A percentile compares a stretch with the other conserved stretches of the same genome.
These are phyloP conservation scores for Aspergillus oerlinghausenensis DNA, from an alignment of 2,329 filamentous ascomycete species.

Conservation along the genomic window DNA sequence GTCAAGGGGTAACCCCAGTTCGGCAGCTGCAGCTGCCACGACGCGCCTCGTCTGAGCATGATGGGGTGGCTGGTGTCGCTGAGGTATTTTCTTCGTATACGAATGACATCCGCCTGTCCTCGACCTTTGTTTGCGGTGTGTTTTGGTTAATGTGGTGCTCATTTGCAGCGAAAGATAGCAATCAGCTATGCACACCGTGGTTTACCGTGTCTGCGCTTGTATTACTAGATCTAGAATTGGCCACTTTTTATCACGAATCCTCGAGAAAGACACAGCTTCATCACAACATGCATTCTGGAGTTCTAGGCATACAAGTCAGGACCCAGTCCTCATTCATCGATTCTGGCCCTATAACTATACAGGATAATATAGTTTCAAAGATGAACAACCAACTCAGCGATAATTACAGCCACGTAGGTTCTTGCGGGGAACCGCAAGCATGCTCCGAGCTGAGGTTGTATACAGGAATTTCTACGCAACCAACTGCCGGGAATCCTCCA, in stretches of 20 bases:
- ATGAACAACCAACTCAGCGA: not conserved
- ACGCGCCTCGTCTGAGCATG: conserved; percentile 25
- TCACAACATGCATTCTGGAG: not conserved
- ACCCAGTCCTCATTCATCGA: not conserved
- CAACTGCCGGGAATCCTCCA: conserved; percentile 60
- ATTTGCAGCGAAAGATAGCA: not conserved
- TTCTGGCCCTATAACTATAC: not conserved
- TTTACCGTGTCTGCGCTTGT: not conserved
- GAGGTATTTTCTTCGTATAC: not conserved
- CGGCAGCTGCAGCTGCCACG: conserved; percentile 29
- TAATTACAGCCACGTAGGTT: not conserved
- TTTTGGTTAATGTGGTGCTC: not conserved
- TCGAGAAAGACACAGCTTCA: not conserved
- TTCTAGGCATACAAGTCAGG: not conserved
- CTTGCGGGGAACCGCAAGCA: not conserved
- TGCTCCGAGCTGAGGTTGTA: not conserved
- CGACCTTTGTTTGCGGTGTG: not conserved
- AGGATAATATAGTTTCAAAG: not conserved
- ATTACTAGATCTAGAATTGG: not conserved
- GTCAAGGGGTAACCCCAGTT: conserved; percentile 24
- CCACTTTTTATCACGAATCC: not conserved
- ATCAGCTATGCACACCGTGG: not conserved
- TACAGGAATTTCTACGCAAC: conserved; percentile 24
- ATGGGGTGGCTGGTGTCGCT: not conserved
- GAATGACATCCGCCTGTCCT: not conserved